phyloP scores from a whole-genome alignment of 1,284 basidiomycete species.

The Leucocoprinus gongylophorus region DNA sequence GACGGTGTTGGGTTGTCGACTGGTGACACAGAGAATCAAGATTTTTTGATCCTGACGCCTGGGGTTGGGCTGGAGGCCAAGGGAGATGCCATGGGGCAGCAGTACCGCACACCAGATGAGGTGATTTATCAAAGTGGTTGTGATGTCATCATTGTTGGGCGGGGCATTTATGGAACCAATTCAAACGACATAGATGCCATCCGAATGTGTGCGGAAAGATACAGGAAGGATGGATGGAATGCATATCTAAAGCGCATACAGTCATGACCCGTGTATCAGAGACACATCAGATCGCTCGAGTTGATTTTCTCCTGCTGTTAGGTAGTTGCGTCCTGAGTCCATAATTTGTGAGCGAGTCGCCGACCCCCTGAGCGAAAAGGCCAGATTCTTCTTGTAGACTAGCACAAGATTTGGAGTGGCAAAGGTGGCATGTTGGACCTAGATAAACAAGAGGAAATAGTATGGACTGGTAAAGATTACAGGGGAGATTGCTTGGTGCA shows the following conservation, averaged over 20 bases:
- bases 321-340: neutral
- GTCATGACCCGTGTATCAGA: neutral
- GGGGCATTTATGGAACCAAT: slow-evolving; percentile 86
- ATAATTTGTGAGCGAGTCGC: neutral
- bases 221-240: slow-evolving; percentile 84
- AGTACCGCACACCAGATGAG: slow-evolving; percentile 88
- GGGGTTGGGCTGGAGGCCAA: slow-evolving; percentile 83
- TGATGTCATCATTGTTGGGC: slow-evolving; percentile 97
- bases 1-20: slow-evolving; percentile 50
- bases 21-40: slow-evolving; percentile 28
- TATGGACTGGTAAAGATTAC: too few species aligned
- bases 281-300: too few species aligned
- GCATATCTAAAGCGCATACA: slow-evolving; percentile 65
- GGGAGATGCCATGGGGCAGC: slow-evolving; percentile 91
- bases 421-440: neutral
- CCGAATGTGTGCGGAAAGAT: slow-evolving; percentile 71
- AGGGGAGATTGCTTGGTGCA: too few species aligned
- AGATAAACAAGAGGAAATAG: too few species aligned
- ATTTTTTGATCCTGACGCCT: slow-evolving; percentile 90
- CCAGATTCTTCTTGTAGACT: slow-evolving; percentile 7
- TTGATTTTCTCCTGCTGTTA: neutral
- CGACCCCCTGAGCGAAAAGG: neutral
- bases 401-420: slow-evolving; percentile 4
- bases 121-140: slow-evolving; percentile 84
- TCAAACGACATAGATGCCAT: slow-evolving; percentile 45